A percentile compares a stretch with the other conserved stretches of the same genome.
Conservation (phyloP, 169 alveolate species). For the Plasmodium blacklocki region DNA sequence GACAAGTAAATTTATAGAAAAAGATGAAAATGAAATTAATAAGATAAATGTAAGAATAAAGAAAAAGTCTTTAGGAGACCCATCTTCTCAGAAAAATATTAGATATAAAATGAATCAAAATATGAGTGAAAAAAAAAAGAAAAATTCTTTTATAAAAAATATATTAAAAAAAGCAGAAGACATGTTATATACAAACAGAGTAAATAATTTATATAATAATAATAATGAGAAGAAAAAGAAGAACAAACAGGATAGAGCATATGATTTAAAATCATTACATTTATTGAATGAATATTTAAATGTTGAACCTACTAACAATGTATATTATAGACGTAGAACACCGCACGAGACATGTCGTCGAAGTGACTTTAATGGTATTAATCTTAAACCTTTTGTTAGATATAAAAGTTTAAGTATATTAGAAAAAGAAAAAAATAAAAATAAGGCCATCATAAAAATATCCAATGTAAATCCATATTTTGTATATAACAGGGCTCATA, state of each 20-base stretch:
- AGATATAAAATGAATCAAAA: background rate
- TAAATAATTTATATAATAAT: background rate
- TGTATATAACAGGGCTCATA: background rate
- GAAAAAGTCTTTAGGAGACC: background rate
- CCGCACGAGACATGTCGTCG: conserved; percentile 39
- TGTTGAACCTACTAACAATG: conserved; percentile 56
- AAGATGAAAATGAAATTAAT: background rate
- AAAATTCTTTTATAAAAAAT: conserved; percentile 26
- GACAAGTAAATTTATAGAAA: no score
- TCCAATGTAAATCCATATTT: conserved; percentile 31
- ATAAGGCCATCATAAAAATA: conserved; percentile 68
- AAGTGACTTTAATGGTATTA: conserved; percentile 64
- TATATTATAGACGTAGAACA: conserved; percentile 70
- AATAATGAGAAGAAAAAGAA: conserved; percentile 15
- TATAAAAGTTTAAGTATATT: conserved; percentile 17
- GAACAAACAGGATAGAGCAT: background rate
- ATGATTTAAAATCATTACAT: conserved; percentile 5
- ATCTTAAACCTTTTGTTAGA: conserved; percentile 68
- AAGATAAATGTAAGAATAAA: conserved; percentile 33
- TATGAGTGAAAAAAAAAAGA: background rate
- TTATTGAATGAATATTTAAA: conserved; percentile 56
- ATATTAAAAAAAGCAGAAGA: conserved; percentile 33
- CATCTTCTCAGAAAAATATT: background rate
- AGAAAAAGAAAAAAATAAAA: background rate
- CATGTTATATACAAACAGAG: background rate